A percentile compares a stretch with the other conserved stretches of the same genome.
phyloP scores from a whole-genome alignment of 2,329 filamentous ascomycete species.

The Trichoderma breve region DNA sequence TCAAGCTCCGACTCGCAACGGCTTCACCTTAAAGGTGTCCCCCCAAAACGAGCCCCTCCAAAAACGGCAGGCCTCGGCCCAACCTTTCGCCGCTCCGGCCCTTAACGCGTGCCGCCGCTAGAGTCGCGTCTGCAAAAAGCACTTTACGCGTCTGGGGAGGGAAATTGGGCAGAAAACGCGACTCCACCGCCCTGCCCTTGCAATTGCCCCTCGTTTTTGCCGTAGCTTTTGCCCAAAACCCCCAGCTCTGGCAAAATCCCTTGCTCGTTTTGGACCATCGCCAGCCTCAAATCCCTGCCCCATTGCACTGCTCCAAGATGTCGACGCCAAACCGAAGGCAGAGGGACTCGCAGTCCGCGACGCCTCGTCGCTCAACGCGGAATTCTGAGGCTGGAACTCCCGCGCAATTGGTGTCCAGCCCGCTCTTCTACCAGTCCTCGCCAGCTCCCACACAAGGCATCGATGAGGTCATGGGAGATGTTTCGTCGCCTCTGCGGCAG shows the following conservation, averaged over 20 bases:
- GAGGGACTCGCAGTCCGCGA: conserved; percentile 52
- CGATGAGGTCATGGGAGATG: conserved; percentile 36
- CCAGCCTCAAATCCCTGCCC: conserved; percentile 21
- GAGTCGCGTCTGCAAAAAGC: conserved; percentile 28
- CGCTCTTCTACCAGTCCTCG: conserved; percentile 69
- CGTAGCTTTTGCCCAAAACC: conserved; percentile 20
- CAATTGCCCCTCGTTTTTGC: conserved; percentile 26
- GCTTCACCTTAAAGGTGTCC: conserved; percentile 21
- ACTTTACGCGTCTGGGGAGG: conserved; percentile 41
- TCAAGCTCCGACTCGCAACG: neutral
- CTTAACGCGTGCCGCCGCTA: conserved; percentile 23
- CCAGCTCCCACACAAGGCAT: conserved; percentile 32
- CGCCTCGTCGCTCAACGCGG: conserved; percentile 42
- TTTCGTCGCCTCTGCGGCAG: conserved; percentile 56
- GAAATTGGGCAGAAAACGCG: conserved; percentile 27
- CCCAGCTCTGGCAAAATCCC: neutral
- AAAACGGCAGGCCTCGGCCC: conserved; percentile 30
- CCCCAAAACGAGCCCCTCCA: conserved; percentile 27
- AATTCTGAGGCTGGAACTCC: conserved; percentile 43
- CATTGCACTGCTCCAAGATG: conserved; percentile 31
- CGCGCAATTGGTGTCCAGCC: conserved; percentile 68
- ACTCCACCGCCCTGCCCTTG: conserved; percentile 19
- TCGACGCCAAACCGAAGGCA: conserved; percentile 48
- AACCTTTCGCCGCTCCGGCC: conserved; percentile 35
- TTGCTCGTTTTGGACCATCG: conserved; percentile 2